Base-by-base conservation (phyloP, 495 filamentous ascomycete genomes). In the Aspergillus bertholletiae region DNA sequence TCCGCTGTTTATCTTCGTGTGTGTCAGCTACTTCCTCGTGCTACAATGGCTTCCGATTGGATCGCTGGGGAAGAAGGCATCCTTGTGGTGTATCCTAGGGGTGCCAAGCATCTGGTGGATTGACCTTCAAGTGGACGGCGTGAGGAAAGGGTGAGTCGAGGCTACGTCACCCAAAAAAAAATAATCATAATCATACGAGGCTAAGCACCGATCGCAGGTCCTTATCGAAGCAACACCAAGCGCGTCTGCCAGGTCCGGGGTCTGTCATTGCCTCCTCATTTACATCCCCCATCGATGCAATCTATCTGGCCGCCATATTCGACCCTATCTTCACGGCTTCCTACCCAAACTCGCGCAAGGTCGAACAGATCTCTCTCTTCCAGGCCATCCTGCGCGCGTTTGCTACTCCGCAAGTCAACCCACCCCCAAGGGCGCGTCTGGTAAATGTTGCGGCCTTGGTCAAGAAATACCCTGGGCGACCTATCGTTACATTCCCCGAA, bases 271-370 rank as follows among this genome's bases (percentile, higher is more conserved):
- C 92, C 39, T 88, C 87, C 45, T 92, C 89, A 46, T 92, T 89
- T 65, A 97, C 91, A 26, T 93, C 88, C 0, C 94, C 94, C 2
- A 83, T 99, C 64, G 94, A 99, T 67, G 87, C 89, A 5, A 74
- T 99, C 30, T 97, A 97, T 69, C 84, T 99, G n/a, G 90, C 93
- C 43, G 91, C 91, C 27, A 90, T 98, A 62, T 98, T 97, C 74
- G 90, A 96, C 69, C 92, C 92, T 18, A 79, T 99, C 67, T 97
- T 99, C 74, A 93, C 90, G 30, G 79, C 85, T 17, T 87, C 83
- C 9, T 96, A 90, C 66, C 90, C 92, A 0, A 72, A 76, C 57
- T 85, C 84, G 0, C 81, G 82, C 28, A 81, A 84, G 37, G 89
- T 97, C 24, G 83, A 87, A 51, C 84, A 75, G 34, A 82, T 97